phyloP scores from a whole-genome alignment of 2,329 filamentous ascomycete genomes.

The Aspergillus carbonarius region DNA sequence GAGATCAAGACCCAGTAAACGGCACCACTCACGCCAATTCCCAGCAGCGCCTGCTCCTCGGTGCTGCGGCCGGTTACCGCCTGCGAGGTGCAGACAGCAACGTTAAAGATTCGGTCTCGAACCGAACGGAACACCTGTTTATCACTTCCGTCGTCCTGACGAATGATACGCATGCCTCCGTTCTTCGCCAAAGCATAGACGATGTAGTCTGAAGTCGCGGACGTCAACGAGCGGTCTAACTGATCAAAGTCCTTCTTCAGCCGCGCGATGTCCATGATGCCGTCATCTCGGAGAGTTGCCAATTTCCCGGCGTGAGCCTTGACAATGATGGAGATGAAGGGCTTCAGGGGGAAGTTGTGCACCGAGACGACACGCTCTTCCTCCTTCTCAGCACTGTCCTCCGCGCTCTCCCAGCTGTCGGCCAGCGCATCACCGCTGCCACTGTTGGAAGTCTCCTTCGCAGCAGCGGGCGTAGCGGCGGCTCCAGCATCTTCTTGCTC shows the following conservation, averaged over 20 bases:
- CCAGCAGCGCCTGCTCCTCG: slow-evolving; percentile 79
- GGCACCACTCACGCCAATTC: slow-evolving; percentile 88
- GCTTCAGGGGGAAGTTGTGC: slow-evolving; percentile 94
- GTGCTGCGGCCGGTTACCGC: slow-evolving; percentile 49
- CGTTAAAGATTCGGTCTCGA: slow-evolving; percentile 92
- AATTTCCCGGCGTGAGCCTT: slow-evolving; percentile 42
- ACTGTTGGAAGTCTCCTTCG: slow-evolving; percentile 56
- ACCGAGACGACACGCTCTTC: slow-evolving; percentile 69
- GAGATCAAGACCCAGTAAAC: slow-evolving; percentile 93
- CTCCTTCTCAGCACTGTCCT: slow-evolving; percentile 66
- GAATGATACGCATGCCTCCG: slow-evolving; percentile 87
- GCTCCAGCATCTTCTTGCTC: slow-evolving; percentile 56
- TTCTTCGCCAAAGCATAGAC: slow-evolving; percentile 92
- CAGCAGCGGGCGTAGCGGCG: slow-evolving; percentile 28
- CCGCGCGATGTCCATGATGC: slow-evolving; percentile 87
- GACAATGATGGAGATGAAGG: slow-evolving; percentile 87
- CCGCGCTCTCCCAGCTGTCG: slow-evolving; percentile 91
- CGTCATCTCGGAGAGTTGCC: slow-evolving; percentile 70
- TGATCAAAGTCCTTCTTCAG: slow-evolving; percentile 98
- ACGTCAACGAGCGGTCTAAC: slow-evolving; percentile 88
- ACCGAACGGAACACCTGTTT: slow-evolving; percentile 89
- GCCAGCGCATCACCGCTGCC: slow-evolving; percentile 60
- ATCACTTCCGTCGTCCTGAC: slow-evolving; percentile 89
- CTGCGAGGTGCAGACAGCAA: slow-evolving; percentile 73
- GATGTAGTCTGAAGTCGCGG: slow-evolving; percentile 87